These are phyloP conservation scores for Casuarina glauca DNA, from an alignment of 306 rosid genomes.

Conservation along the genomic window DNA sequence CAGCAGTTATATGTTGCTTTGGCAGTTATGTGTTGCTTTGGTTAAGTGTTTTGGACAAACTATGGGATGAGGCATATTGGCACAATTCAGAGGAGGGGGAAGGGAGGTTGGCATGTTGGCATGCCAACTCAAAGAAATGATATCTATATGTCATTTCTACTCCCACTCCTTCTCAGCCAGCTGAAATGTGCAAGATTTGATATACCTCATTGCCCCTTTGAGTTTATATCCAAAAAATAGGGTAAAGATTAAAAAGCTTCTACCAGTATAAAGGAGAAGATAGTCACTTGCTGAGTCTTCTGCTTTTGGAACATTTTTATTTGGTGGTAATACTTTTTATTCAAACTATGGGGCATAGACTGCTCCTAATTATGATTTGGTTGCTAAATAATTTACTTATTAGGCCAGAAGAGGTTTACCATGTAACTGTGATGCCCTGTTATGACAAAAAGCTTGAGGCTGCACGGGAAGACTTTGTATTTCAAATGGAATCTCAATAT, in stretches of 20 bases:
- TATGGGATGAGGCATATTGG: background rate
- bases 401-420: conserved; percentile 87
- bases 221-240: background rate
- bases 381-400: conserved; percentile 5
- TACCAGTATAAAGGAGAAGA: background rate
- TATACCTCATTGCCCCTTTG: background rate
- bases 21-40: background rate
- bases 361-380: background rate
- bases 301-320: background rate
- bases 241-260: background rate
- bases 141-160: background rate
- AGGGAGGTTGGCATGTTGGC: background rate
- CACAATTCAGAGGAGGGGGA: too few relatives aligned
- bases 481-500: conserved; percentile 44
- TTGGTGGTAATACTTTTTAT: background rate
- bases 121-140: background rate
- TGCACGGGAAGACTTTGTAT: conserved; percentile 83
- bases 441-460: conserved; percentile 99
- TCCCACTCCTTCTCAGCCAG: background rate
- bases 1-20: background rate
- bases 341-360: background rate
- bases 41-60: background rate
- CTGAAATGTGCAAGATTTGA: background rate
- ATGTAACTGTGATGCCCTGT: conserved; percentile 97
- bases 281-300: background rate